A percentile compares a stretch with the other conserved stretches of the same genome.
Evolutionary conservation across 2,329 filamentous ascomycete species (phyloP).

Genomic region (Sarocladium kiliense): DNA sequence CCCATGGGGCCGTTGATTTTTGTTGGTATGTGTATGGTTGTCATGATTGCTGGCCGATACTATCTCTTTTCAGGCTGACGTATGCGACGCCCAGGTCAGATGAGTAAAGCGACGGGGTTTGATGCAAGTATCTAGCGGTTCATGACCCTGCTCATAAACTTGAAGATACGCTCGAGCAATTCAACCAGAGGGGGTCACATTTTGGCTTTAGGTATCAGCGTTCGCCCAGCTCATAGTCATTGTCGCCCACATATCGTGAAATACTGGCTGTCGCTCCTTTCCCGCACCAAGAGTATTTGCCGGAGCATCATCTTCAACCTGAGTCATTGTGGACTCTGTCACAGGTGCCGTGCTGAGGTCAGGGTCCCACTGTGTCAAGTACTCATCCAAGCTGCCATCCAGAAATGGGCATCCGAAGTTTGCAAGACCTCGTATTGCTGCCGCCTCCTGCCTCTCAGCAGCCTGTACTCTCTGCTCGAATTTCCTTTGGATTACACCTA

Average conservation of each 20-base stretch:
- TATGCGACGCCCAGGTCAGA: no score
- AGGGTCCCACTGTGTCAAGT: slow-evolving; percentile 40
- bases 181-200: no score
- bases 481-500: slow-evolving; percentile 40
- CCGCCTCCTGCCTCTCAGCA: slow-evolving; percentile 15
- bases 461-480: slow-evolving; percentile 33
- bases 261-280: slow-evolving; percentile 20
- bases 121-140: no score
- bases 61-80: no score
- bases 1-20: no score
- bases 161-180: no score
- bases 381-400: slow-evolving; percentile 43
- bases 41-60: no score
- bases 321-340: slow-evolving; percentile 10
- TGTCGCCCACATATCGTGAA: slow-evolving; percentile 42
- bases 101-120: no score
- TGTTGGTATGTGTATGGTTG: no score
- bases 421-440: slow-evolving; percentile 11
- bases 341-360: slow-evolving; percentile 12
- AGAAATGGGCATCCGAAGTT: slow-evolving; percentile 42
- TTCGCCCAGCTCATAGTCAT: slow-evolving; percentile 42
- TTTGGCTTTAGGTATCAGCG: no score
- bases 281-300: slow-evolving; percentile 8
- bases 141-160: no score
- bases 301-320: slow-evolving; percentile 8